Base-by-base conservation (phyloP, 148 eudicot species). In the Arbutus unedo region DNA sequence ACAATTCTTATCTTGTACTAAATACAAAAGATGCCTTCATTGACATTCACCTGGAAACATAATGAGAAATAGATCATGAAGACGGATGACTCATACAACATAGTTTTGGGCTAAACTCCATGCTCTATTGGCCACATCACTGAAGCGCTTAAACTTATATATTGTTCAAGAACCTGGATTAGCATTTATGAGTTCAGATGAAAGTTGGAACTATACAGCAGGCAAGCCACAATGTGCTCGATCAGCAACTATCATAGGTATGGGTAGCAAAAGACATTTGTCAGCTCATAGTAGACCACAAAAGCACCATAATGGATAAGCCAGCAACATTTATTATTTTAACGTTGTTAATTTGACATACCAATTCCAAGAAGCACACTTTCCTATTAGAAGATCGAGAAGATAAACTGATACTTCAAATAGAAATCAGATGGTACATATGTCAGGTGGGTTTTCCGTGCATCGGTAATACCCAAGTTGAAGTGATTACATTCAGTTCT, bases 21-120 rank as follows among this genome's bases (percentile, higher is more conserved):
- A 73, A 47, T 19, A 19, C 51, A 45, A 19, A 45, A 73, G 76
- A 73, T 44, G 51, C 49, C 25, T 73, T 73, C 31, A 73, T 45
- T 44, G 76, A 45, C 76, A 45, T 47, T 47, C 45, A 73, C 76
- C 21, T 73, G 23, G 14, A 47, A 43, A 73, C 53, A 70, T 25
- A 70, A 41, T 70, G 19, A 31, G 74, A 70, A 67, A 43, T 16
- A 45, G 76, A 73, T 18, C 49, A 41, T 41, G 49, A 11, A 70
- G 74, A 70, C 13, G n/a, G 74, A 70, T 43, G n/a, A 41, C 74
- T 70, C 9, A 43, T 70, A 70, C 49, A 2, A 70, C 74, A 67
- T 67, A 43, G 49, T 38, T 70, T 31, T 43, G 49, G n/a, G n/a
- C 1, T 15, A 43, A 43, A 70, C 41, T 70, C 74, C 74, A 41